Percentiles rank a stretch among this genome's conserved stretches.
Conservation (phyloP, 345 rosid genomes). For the Eucalyptus regnans region DNA sequence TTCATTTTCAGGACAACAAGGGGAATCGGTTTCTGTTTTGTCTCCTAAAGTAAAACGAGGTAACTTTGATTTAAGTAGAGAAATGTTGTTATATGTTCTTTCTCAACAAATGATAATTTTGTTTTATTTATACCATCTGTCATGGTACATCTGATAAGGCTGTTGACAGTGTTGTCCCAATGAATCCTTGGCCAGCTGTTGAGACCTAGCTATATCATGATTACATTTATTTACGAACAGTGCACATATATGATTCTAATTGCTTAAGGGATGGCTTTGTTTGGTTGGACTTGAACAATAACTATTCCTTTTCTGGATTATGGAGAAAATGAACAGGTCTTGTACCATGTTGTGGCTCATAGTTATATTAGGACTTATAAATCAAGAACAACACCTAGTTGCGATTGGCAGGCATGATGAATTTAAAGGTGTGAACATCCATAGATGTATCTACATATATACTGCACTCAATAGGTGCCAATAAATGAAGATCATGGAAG, state of each 20-base stretch:
- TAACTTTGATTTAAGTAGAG: slow-evolving; percentile 8
- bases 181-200: not conserved
- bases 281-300: not conserved
- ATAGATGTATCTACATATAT: not conserved
- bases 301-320: not conserved
- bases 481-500: not conserved
- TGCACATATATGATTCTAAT: not conserved
- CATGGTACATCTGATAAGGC: not conserved
- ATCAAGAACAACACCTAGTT: not conserved
- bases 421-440: not conserved
- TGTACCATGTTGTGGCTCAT: not conserved
- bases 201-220: not conserved
- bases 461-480: not conserved
- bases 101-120: not conserved
- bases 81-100: not conserved
- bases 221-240: not conserved
- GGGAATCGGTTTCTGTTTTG: slow-evolving; percentile 50
- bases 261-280: not conserved
- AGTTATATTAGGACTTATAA: not conserved
- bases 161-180: not conserved
- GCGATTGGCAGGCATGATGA: not conserved
- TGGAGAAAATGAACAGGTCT: not conserved
- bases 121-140: not conserved
- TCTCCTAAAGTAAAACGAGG: slow-evolving; percentile 73
- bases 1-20: slow-evolving; percentile 69